Conservation (phyloP, 768 basidiomycete species). For the Asterophora lycoperdoides region DNA sequence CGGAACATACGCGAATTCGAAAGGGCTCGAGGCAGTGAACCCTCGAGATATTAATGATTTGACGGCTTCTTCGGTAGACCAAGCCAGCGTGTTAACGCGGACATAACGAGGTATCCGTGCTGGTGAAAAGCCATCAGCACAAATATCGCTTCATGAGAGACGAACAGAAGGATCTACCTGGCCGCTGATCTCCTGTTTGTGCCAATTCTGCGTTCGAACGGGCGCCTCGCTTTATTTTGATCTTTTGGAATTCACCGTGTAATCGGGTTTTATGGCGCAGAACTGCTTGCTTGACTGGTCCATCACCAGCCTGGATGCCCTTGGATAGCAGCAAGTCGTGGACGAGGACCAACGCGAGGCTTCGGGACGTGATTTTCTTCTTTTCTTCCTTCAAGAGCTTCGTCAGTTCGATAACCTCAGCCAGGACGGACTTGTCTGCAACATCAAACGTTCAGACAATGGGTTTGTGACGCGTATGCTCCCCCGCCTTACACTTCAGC, state of each 20-base stretch:
- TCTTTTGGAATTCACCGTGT: conserved; percentile 77
- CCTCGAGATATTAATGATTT: conserved; percentile 52
- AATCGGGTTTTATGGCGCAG: conserved; percentile 88
- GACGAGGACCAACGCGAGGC: conserved; percentile 79
- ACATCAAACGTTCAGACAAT: not conserved
- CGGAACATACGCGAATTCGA: conserved; percentile 45
- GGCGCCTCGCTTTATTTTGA: conserved; percentile 74
- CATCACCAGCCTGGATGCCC: conserved; percentile 88
- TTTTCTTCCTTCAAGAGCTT: conserved; percentile 72
- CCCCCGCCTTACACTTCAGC: conserved; percentile 72
- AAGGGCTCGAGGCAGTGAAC: conserved; percentile 48
- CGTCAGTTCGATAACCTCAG: conserved; percentile 61
- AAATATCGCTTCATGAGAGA: conserved; percentile 2
- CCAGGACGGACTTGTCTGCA: conserved; percentile 74
- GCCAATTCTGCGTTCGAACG: conserved; percentile 63
- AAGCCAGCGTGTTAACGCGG: conserved; percentile 71
- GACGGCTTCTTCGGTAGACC: conserved; percentile 64
- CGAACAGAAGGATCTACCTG: conserved; percentile 40
- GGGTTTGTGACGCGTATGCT: not conserved
- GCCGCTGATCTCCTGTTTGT: conserved; percentile 53
- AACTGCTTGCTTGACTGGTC: conserved; percentile 84
- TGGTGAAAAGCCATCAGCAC: conserved; percentile 25
- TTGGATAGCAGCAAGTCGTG: conserved; percentile 84
- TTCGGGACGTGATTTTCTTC: conserved; percentile 67
- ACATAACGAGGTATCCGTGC: conserved; percentile 80